Conservation (phyloP, 495 filamentous ascomycete species). For the Collariella sp. region DNA sequence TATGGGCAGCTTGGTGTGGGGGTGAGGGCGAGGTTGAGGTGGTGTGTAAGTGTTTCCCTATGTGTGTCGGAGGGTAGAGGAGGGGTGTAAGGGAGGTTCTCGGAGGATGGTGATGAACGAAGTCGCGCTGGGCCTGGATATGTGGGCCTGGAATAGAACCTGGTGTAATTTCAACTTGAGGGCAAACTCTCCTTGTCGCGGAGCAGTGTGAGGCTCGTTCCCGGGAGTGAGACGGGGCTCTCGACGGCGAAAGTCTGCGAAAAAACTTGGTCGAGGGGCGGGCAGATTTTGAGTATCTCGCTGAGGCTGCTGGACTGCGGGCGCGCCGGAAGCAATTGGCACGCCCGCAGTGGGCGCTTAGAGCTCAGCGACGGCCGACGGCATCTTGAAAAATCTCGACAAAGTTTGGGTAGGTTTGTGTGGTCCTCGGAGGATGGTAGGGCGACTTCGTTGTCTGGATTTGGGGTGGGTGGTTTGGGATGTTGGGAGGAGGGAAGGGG, state of each 20-base stretch:
- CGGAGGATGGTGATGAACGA: background rate
- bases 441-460: constrained; percentile 62
- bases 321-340: constrained; percentile 37
- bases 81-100: constrained; percentile 3
- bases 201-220: constrained; percentile 10
- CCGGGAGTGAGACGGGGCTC: constrained; percentile 22
- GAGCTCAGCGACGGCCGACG: constrained; percentile 88
- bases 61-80: background rate
- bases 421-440: constrained; percentile 39
- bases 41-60: background rate
- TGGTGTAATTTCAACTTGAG: constrained; percentile 25
- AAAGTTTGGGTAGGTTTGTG: constrained; percentile 48
- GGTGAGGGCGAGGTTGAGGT: no score
- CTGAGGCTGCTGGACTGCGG: constrained; percentile 73
- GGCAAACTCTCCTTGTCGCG: constrained; percentile 23
- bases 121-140: constrained; percentile 10
- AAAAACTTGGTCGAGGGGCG: constrained; percentile 69
- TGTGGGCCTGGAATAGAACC: constrained; percentile 17
- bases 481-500: constrained; percentile 26
- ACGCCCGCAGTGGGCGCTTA: constrained; percentile 79
- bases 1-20: background rate
- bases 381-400: constrained; percentile 68
- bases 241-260: constrained; percentile 39
- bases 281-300: constrained; percentile 62
- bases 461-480: constrained; percentile 29